Evolutionary conservation across 139 green algal species (phyloP).

Genomic region (Volvox africanus): DNA sequence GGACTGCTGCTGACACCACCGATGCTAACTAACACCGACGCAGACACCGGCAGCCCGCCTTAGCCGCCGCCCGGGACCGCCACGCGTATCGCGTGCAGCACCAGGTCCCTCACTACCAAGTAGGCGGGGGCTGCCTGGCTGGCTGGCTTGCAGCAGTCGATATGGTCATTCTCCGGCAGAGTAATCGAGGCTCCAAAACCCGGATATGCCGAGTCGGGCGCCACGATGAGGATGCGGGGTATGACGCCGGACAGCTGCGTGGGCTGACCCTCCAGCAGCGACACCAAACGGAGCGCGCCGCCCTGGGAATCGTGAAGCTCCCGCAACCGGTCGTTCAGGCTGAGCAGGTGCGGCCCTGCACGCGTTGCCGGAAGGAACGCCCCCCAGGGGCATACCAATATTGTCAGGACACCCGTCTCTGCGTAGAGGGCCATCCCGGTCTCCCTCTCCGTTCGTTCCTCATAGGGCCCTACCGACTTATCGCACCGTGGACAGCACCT

Average conservation of each 20-base stretch:
- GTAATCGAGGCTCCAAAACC: conserved; percentile 80
- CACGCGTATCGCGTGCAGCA: conserved; percentile 7
- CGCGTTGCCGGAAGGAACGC: background rate
- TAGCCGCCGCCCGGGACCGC: background rate
- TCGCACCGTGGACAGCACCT: too few species aligned
- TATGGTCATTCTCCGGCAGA: conserved; percentile 80
- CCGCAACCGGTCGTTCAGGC: conserved; percentile 71
- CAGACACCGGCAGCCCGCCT: background rate
- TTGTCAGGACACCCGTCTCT: too few species aligned
- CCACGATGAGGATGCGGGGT: conserved; percentile 78
- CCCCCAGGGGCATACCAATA: too few species aligned
- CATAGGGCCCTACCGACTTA: background rate
- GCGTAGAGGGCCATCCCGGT: too few species aligned
- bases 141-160: conserved; percentile 77
- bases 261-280: conserved; percentile 68
- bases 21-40: background rate
- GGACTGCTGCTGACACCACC: background rate
- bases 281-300: conserved; percentile 48
- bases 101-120: conserved; percentile 7
- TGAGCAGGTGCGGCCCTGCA: conserved; percentile 73
- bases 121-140: conserved; percentile 16
- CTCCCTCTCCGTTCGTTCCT: background rate
- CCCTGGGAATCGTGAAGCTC: conserved; percentile 50
- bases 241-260: conserved; percentile 64
- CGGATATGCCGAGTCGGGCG: conserved; percentile 73